phyloP scores from a whole-genome alignment of 1,139 yeast species.

The Pichiaceae sp. region DNA sequence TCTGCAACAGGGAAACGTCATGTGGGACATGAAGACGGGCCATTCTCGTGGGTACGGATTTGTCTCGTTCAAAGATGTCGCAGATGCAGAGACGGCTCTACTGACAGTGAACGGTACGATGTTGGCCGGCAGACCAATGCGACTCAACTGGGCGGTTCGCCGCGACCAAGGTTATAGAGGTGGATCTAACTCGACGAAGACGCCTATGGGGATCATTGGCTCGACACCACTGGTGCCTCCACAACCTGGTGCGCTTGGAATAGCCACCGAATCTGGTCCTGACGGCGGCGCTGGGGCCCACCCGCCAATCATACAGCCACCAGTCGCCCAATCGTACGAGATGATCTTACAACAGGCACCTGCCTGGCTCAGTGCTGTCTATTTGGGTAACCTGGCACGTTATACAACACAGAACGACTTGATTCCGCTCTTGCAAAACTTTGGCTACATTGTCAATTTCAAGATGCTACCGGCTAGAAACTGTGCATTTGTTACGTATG shows the following conservation, averaged over 20 bases:
- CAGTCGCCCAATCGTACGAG: constrained; percentile 35
- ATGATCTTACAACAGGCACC: constrained; percentile 71
- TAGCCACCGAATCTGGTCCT: constrained; percentile 5
- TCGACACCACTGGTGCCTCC: neutral
- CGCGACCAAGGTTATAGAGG: constrained; percentile 27
- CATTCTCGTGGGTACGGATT: constrained; percentile 90
- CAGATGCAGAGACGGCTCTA: constrained; percentile 71
- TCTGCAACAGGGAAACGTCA: constrained; percentile 78
- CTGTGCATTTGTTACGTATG: constrained; percentile 81
- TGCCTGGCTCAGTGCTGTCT: constrained; percentile 81
- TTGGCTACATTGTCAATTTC: constrained; percentile 77
- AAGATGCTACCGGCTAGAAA: constrained; percentile 76
- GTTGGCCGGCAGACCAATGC: constrained; percentile 66
- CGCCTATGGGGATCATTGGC: neutral
- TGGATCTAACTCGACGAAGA: constrained; percentile 3
- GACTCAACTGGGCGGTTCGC: constrained; percentile 88
- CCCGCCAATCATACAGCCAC: constrained; percentile 17
- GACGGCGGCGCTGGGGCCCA: constrained; percentile 4
- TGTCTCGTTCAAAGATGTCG: constrained; percentile 62
- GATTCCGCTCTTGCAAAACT: constrained; percentile 67
- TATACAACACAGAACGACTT: constrained; percentile 66
- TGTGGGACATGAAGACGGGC: constrained; percentile 97
- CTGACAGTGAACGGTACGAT: constrained; percentile 67
- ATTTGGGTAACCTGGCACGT: constrained; percentile 78
- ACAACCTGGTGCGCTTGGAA: constrained; percentile 5